phyloP scores from a whole-genome alignment of 352 stramenopile genomes.

The Globisporangium paddicum region DNA sequence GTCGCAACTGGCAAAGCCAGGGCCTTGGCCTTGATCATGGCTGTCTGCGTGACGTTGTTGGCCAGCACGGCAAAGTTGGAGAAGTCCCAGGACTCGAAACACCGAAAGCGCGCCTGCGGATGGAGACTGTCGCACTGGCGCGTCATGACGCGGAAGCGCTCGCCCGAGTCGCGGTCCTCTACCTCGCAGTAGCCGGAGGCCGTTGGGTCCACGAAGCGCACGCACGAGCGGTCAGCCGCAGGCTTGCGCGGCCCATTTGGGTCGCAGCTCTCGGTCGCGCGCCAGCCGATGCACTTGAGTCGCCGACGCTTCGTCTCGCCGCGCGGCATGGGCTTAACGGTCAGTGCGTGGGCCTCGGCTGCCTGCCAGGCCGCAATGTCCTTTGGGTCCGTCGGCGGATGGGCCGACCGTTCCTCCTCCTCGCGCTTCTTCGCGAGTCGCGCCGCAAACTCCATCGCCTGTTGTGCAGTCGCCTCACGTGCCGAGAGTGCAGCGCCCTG shows the following conservation, averaged over 20 bases:
- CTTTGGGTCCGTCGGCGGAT: slow-evolving; percentile 12
- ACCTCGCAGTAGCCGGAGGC: slow-evolving; percentile 30
- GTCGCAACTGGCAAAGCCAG: not conserved
- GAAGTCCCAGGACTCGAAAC: slow-evolving; percentile 20
- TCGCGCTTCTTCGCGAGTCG: slow-evolving; percentile 2
- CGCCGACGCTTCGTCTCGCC: slow-evolving; percentile 11
- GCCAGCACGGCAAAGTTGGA: slow-evolving; percentile 19
- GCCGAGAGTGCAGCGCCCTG: not conserved
- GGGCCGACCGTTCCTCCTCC: not conserved
- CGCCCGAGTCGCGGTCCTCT: slow-evolving; percentile 14
- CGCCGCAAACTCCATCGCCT: slow-evolving; percentile 9
- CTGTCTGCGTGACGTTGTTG: slow-evolving; percentile 6
- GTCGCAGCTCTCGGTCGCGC: slow-evolving; percentile 21
- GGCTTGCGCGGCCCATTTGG: slow-evolving; percentile 17
- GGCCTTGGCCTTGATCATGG: not conserved
- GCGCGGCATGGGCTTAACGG: slow-evolving; percentile 20
- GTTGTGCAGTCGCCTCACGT: not conserved
- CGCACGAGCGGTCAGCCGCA: slow-evolving; percentile 15
- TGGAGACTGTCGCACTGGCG: slow-evolving; percentile 15
- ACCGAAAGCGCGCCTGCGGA: slow-evolving; percentile 13
- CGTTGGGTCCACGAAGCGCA: slow-evolving; percentile 8
- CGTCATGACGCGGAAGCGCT: slow-evolving; percentile 19
- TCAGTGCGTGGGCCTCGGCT: slow-evolving; percentile 24
- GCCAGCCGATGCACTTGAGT: slow-evolving; percentile 24
- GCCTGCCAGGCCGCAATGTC: slow-evolving; percentile 8